Percentiles rank a stretch among this genome's conserved stretches.
phyloP scores from a whole-genome alignment of 2,329 filamentous ascomycete species.

The Epichloe festucae region DNA sequence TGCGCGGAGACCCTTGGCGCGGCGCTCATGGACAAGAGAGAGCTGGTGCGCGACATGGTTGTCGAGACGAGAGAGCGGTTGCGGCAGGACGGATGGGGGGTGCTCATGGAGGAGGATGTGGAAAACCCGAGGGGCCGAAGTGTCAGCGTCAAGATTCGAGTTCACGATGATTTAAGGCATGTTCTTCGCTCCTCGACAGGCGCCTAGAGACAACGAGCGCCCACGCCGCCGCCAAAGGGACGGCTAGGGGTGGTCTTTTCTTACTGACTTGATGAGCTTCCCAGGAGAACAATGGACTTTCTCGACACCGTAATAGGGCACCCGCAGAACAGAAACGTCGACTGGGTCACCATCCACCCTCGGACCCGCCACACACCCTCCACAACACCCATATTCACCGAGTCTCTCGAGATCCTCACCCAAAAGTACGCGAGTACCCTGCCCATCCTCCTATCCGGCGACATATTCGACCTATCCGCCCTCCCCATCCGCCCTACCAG shows the following conservation, averaged over 20 bases:
- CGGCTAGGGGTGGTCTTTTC: too few relatives aligned
- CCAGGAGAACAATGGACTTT: slow-evolving; percentile 45
- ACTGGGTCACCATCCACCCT: slow-evolving; percentile 60
- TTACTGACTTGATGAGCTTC: neutral
- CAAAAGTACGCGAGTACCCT: slow-evolving; percentile 38
- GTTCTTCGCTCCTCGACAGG: neutral
- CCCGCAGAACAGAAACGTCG: slow-evolving; percentile 36
- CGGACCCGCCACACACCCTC: slow-evolving; percentile 49
- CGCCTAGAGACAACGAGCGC: too few relatives aligned
- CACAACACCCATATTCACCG: slow-evolving; percentile 46
- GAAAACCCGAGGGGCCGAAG: slow-evolving; percentile 35
- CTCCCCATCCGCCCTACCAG: slow-evolving; percentile 27
- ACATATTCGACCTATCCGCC: slow-evolving; percentile 45
- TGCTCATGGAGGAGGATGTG: slow-evolving; percentile 29
- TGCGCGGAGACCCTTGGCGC: slow-evolving; percentile 55
- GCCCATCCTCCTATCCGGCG: slow-evolving; percentile 55
- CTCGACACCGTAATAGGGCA: slow-evolving; percentile 48
- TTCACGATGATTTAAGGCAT: slow-evolving; percentile 50
- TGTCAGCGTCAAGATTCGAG: slow-evolving; percentile 58
- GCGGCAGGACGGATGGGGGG: slow-evolving; percentile 38
- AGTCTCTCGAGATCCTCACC: slow-evolving; percentile 44
- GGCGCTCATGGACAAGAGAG: slow-evolving; percentile 52
- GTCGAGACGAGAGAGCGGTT: slow-evolving; percentile 40
- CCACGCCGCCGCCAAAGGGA: too few relatives aligned
- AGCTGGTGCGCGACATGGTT: slow-evolving; percentile 55